Conservation (phyloP, 331 rosid genomes). For the Pyrus hybrid region DNA sequence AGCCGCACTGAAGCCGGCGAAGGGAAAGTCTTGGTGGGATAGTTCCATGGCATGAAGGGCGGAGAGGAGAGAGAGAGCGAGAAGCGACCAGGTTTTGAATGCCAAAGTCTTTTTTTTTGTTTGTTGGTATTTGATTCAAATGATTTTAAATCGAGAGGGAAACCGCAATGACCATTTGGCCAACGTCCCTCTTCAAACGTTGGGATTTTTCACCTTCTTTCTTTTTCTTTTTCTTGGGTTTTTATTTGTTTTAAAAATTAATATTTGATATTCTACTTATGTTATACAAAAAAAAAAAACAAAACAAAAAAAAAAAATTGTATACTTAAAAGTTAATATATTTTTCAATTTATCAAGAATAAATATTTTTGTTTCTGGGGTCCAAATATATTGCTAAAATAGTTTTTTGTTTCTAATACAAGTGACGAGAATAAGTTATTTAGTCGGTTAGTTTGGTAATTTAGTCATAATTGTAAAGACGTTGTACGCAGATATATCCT, state of each 20-base stretch:
- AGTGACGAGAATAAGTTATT: neutral
- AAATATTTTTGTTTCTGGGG: neutral
- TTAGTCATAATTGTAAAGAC: neutral
- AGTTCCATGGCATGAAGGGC: conserved; percentile 40
- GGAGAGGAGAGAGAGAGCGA: neutral
- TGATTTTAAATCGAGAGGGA: conserved; percentile 20
- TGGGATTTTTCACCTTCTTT: neutral
- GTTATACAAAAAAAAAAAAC: too few species aligned
- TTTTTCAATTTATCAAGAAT: neutral
- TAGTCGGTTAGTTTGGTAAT: neutral
- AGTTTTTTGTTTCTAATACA: neutral
- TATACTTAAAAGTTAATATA: too few species aligned
- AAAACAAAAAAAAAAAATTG: too few species aligned
- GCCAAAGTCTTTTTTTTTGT: too few species aligned
- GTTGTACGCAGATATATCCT: neutral
- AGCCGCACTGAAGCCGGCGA: conserved; percentile 7
- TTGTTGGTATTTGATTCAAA: conserved; percentile 1
- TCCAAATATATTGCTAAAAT: neutral
- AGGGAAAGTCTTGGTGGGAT: conserved; percentile 7
- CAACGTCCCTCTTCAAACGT: neutral
- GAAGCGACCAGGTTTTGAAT: neutral
- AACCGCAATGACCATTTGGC: conserved; percentile 7
- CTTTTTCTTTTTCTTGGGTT: neutral
- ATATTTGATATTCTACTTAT: too few species aligned
- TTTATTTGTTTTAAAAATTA: neutral